These are phyloP conservation scores for Adansonia digitata DNA, from an alignment of 345 rosid species.

Conservation along the genomic window DNA sequence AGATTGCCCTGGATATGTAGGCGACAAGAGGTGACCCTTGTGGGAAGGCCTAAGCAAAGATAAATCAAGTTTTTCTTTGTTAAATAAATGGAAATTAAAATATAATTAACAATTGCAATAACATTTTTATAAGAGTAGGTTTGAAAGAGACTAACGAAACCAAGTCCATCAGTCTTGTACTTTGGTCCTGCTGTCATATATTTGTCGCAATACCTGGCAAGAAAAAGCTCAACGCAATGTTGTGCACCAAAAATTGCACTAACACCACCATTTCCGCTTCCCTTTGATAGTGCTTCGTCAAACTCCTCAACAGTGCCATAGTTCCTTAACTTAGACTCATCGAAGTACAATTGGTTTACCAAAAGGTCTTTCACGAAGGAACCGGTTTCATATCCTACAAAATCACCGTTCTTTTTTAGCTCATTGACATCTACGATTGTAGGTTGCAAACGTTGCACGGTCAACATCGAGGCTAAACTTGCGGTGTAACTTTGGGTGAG, in stretches of 20 bases:
- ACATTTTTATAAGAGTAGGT: background rate
- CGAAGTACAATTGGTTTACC: background rate
- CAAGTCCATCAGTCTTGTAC: background rate
- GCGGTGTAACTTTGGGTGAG: constrained; percentile 50
- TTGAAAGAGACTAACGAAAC: constrained; percentile 1
- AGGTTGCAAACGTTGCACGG: constrained; percentile 36
- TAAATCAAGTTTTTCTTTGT: background rate
- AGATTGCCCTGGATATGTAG: background rate
- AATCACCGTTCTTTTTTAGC: constrained; percentile 10
- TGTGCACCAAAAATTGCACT: background rate
- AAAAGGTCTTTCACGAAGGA: constrained; percentile 27
- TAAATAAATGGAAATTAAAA: background rate
- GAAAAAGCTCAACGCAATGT: background rate
- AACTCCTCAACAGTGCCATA: background rate
- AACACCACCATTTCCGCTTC: constrained; percentile 14
- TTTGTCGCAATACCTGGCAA: background rate
- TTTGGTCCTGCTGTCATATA: background rate
- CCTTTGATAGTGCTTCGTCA: constrained; percentile 3
- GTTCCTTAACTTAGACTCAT: background rate
- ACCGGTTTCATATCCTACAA: constrained; percentile 28
- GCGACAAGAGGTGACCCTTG: background rate
- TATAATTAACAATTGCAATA: background rate
- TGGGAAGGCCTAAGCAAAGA: background rate
- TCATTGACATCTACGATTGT: constrained; percentile 1
- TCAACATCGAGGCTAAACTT: constrained; percentile 41